Conservation (phyloP, 306 rosid genomes). For the Rubus parviflorus region DNA sequence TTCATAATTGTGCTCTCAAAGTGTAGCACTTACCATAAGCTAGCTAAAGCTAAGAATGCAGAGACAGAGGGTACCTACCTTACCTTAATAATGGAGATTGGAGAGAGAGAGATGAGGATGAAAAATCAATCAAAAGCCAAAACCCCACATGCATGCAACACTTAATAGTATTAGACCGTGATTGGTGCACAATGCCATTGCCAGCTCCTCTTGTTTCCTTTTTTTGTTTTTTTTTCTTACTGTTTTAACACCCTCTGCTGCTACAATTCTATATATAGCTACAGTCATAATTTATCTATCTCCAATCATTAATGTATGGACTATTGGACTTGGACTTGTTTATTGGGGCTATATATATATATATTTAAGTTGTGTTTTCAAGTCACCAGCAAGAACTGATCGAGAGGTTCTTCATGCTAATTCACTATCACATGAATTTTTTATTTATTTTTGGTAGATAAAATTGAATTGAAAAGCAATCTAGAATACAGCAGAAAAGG, state of each 20-base stretch:
- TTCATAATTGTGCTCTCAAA: constrained; percentile 32
- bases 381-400: neutral
- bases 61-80: constrained; percentile 16
- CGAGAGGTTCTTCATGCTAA: neutral
- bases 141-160: constrained; percentile 24
- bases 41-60: neutral
- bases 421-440: neutral
- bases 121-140: constrained; percentile 10
- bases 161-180: constrained; percentile 19
- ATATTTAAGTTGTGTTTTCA: neutral
- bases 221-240: neutral
- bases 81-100: constrained; percentile 15
- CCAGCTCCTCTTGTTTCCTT: neutral
- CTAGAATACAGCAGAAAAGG: too few species aligned
- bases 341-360: neutral
- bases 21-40: neutral
- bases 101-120: neutral
- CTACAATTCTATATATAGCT: neutral
- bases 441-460: too few species aligned
- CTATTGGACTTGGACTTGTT: neutral
- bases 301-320: too few species aligned
- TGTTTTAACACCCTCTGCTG: neutral
- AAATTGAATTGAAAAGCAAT: too few species aligned
- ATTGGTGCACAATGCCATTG: constrained; percentile 36
- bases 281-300: neutral